Conservation (phyloP, 2,329 filamentous ascomycete genomes). For the Plectosphaerella plurivora region DNA sequence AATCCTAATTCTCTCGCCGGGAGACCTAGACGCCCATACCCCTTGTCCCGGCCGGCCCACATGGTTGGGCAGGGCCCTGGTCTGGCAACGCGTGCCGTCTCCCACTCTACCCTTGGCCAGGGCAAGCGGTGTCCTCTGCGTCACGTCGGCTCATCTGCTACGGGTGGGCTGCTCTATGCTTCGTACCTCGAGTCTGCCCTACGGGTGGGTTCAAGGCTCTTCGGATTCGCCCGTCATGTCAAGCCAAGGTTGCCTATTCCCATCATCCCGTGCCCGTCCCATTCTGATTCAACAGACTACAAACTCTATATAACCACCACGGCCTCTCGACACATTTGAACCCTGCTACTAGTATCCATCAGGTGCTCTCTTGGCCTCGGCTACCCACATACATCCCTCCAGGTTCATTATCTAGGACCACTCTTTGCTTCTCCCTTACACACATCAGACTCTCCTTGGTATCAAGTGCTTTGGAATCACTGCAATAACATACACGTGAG, state of each 20-base stretch:
- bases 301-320: not conserved
- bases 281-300: not conserved
- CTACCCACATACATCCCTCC: too few relatives aligned
- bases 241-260: not conserved
- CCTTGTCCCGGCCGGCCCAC: not conserved
- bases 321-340: not conserved
- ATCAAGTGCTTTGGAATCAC: too few relatives aligned
- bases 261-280: not conserved
- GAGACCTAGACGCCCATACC: not conserved
- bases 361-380: not conserved
- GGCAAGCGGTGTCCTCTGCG: constrained; percentile 7
- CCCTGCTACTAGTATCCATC: not conserved
- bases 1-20: not conserved
- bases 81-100: not conserved
- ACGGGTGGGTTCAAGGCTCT: constrained; percentile 6
- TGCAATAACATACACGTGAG: too few relatives aligned
- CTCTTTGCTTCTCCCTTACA: too few relatives aligned
- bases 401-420: too few relatives aligned
- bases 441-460: too few relatives aligned
- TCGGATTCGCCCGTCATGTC: constrained; percentile 1
- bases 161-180: not conserved
- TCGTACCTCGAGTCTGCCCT: constrained; percentile 9
- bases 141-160: constrained; percentile 2
- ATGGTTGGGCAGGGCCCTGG: not conserved
- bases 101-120: not conserved